A percentile compares a stretch with the other conserved stretches of the same genome.
phyloP scores from a whole-genome alignment of 306 rosid genomes.

The Citrullus colocynthis region DNA sequence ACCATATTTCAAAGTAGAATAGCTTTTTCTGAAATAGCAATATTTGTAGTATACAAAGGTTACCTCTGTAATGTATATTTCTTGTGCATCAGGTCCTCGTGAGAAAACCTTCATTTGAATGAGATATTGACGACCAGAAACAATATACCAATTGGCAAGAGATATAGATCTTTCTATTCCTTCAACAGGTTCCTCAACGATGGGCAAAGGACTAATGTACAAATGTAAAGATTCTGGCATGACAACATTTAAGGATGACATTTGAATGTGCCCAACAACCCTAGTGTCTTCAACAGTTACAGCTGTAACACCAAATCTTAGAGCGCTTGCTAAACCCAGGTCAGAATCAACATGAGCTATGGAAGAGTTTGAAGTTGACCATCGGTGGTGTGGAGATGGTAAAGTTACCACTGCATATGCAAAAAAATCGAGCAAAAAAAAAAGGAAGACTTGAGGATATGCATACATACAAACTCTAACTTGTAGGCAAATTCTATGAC shows the following conservation, averaged over 20 bases:
- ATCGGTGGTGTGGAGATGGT: constrained; percentile 82
- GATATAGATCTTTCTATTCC: constrained; percentile 38
- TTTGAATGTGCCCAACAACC: constrained; percentile 74
- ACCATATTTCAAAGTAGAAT: not conserved
- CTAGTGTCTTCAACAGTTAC: constrained; percentile 76
- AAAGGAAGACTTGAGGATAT: constrained; percentile 12
- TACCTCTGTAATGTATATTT: constrained; percentile 84
- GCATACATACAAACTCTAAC: constrained; percentile 4
- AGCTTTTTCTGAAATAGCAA: not conserved
- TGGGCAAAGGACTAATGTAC: constrained; percentile 46
- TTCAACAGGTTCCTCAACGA: constrained; percentile 39
- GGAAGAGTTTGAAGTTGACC: constrained; percentile 81
- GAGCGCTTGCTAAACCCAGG: constrained; percentile 53
- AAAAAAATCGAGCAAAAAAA: constrained; percentile 9
- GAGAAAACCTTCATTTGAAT: constrained; percentile 72
- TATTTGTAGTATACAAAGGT: not conserved
- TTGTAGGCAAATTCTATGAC: not conserved
- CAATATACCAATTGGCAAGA: constrained; percentile 47
- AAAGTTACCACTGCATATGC: constrained; percentile 52
- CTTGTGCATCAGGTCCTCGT: constrained; percentile 51
- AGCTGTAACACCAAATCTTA: constrained; percentile 55
- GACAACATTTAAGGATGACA: constrained; percentile 75
- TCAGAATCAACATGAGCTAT: constrained; percentile 54
- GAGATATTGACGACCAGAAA: constrained; percentile 73
- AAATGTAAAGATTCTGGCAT: constrained; percentile 50